Base-by-base conservation (phyloP, 805 yeast species). In the Yamadazyma sp. region DNA sequence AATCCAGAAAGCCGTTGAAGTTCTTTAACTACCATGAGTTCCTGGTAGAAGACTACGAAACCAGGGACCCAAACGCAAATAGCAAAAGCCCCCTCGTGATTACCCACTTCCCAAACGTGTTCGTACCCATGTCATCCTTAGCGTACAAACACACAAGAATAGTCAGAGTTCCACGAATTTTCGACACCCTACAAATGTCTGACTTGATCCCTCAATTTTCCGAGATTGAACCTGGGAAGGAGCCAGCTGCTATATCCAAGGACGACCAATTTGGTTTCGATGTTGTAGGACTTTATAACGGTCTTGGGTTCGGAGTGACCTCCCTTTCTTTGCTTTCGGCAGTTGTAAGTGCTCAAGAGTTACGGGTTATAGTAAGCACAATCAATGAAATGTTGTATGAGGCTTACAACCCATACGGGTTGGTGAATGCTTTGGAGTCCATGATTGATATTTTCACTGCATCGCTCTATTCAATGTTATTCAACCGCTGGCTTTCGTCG, bases 1-100 rank as follows among this genome's bases (percentile, higher is more conserved):
- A 30, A 17, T 12, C 33, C 4, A 16, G 20, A 6, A 11, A 18
- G n/a, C 18, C 34, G 9, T 21, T 59, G 15, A 43, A 41, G 38
- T 81, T 78, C 53, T 83, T 80, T 70, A 83, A 84, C 53, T 82
- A 80, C 48, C 87, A 83, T 51, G 90, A 83, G 53, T 79, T 64
- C 50, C 47, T 73, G 3, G 60, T 63, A 9, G 51, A 54, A 3
- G 60, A 59, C 14, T 67, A 69, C 54, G 35, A 40, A 16, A 42
- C 48, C 2, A 25, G 8, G 14, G 23, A 12, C 18, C 24, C 16
- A 3, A 12, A 14, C 27, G 25, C 16, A 17, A 23, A 12, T 15
- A 17, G 21, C 21, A 12, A 9, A 19, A 15, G 32, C 10, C 57
- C 73, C 2, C 47, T 80, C 8, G 73, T 77, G 14, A 56, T 80